Conservation (phyloP, 2,329 filamentous ascomycete genomes). For the Fusarium longipes region DNA sequence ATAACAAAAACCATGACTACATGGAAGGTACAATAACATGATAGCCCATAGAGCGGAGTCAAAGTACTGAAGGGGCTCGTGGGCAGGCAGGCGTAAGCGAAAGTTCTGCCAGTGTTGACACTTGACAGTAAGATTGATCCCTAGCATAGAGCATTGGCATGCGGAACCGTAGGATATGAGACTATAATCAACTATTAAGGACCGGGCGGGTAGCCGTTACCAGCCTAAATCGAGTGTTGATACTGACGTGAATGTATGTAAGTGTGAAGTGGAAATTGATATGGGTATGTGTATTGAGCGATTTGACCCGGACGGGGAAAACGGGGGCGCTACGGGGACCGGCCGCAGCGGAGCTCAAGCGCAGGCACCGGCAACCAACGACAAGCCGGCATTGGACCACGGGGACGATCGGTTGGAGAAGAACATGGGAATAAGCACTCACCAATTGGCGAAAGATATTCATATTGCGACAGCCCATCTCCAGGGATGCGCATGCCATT, state of each 20-base stretch:
- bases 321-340: constrained; percentile 44
- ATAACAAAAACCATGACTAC: constrained; percentile 10
- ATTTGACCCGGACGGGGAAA: constrained; percentile 44
- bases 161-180: constrained; percentile 22
- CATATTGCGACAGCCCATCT: constrained; percentile 56
- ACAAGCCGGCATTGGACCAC: constrained; percentile 57
- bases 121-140: constrained; percentile 12
- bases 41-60: not conserved
- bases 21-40: not conserved
- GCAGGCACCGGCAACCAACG: constrained; percentile 57
- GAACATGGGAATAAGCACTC: constrained; percentile 54
- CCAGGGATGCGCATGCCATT: constrained; percentile 59
- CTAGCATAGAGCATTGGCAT: constrained; percentile 17
- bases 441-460: constrained; percentile 68
- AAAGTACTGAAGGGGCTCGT: not conserved
- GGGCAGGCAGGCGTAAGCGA: not conserved
- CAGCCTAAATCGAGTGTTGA: constrained; percentile 34
- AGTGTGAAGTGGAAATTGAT: constrained; percentile 19
- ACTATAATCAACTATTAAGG: constrained; percentile 10
- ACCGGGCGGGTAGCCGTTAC: constrained; percentile 23
- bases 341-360: constrained; percentile 42
- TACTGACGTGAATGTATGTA: constrained; percentile 27
- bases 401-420: constrained; percentile 58
- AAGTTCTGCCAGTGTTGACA: constrained; percentile 15
- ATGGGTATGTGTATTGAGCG: constrained; percentile 24